Conservation (phyloP, 768 basidiomycete species). For the Pholiota molesta region DNA sequence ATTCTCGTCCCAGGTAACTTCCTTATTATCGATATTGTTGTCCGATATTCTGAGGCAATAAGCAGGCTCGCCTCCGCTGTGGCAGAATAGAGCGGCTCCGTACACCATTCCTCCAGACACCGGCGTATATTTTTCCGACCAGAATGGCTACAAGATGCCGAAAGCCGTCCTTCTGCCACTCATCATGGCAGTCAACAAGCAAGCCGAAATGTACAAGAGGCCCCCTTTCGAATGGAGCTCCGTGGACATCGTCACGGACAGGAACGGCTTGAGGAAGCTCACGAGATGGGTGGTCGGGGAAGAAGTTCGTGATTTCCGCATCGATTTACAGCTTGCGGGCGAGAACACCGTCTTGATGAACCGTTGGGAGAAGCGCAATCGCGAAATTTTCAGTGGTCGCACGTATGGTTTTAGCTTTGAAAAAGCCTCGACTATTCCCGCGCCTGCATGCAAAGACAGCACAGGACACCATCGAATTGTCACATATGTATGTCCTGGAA, state of each 20-base stretch:
- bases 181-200: conserved; percentile 57
- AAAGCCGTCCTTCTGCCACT: conserved; percentile 51
- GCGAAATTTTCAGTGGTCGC: conserved; percentile 37
- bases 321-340: conserved; percentile 69
- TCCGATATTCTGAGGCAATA: not conserved
- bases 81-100: conserved; percentile 52
- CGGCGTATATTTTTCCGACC: conserved; percentile 54
- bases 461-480: conserved; percentile 67
- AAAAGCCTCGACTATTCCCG: conserved; percentile 50
- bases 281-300: conserved; percentile 54
- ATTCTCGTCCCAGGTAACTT: conserved; percentile 52
- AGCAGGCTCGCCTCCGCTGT: conserved; percentile 61
- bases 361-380: conserved; percentile 52
- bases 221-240: conserved; percentile 42
- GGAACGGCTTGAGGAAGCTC: conserved; percentile 68
- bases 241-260: conserved; percentile 60
- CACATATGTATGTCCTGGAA: conserved; percentile 52
- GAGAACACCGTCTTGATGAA: conserved; percentile 61
- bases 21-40: not conserved
- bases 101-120: conserved; percentile 57
- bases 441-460: conserved; percentile 49
- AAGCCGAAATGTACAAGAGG: conserved; percentile 32
- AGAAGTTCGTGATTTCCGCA: conserved; percentile 55
- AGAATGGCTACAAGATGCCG: conserved; percentile 53
- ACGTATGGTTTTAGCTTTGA: conserved; percentile 68